These are phyloP conservation scores for Neostapfia colusana DNA, from an alignment of 176 grass and related monocot species.

Conservation along the genomic window DNA sequence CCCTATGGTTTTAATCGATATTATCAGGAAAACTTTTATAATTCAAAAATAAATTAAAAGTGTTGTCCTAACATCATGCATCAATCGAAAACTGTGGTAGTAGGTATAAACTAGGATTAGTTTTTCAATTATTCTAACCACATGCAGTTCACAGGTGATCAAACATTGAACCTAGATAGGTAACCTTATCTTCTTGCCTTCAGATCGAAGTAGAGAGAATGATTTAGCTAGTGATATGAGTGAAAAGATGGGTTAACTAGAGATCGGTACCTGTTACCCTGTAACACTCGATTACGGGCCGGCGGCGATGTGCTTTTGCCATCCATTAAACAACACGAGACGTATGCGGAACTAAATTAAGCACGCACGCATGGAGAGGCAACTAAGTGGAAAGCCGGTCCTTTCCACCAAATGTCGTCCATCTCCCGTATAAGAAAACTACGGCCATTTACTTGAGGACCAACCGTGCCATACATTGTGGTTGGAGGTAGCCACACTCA, in stretches of 20 bases:
- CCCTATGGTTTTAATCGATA: neutral
- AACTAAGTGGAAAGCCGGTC: constrained; percentile 13
- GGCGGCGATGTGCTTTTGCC: neutral
- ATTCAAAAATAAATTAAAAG: neutral
- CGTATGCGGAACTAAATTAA: constrained; percentile 7
- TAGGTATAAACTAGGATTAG: too few species aligned
- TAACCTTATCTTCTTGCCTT: neutral
- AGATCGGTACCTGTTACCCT: neutral
- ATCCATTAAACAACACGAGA: neutral
- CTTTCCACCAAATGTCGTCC: constrained; percentile 35
- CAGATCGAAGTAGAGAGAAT: neutral
- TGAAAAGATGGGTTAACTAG: neutral
- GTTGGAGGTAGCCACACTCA: too few species aligned
- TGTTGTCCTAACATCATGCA: too few species aligned
- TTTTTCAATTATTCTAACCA: too few species aligned
- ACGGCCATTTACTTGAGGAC: constrained; percentile 35
- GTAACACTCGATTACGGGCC: neutral
- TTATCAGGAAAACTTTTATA: neutral
- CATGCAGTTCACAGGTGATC: too few species aligned
- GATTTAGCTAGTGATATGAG: neutral
- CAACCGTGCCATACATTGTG: neutral
- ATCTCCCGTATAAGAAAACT: constrained; percentile 34
- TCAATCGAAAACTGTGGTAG: too few species aligned
- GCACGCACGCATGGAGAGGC: constrained; percentile 9
- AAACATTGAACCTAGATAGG: neutral